Base-by-base conservation (phyloP, 2,329 filamentous ascomycete species). In the Nigrospora sphaerica region DNA sequence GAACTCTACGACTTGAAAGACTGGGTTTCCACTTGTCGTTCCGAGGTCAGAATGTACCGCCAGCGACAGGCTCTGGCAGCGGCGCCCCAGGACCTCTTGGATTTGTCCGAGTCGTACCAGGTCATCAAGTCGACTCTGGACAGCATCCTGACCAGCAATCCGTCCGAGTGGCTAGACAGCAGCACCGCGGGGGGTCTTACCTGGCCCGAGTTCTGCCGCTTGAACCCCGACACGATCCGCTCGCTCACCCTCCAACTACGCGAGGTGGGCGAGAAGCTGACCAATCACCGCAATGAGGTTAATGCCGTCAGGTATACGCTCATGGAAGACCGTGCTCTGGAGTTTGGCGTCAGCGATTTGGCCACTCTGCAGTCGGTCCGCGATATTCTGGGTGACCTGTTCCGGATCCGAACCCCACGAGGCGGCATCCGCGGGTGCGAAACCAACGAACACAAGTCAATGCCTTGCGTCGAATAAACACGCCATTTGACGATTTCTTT, bases 1-100 rank as follows among this genome's bases (percentile, higher is more conserved):
- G 53, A 51, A 28, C 32, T 61, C 12, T 60, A 57, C 40, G 23
- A 23, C 1, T 46, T 62, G 31, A 56, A 54, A 48, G 56, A 60
- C 38, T 48, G 54, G 32, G 46, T 62, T 7, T 47, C 48, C 12
- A 44, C 49, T 11, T 57, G 49, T 16, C 35, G 57, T 4, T 36
- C 33, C 14, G 47, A 55, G 31, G 47, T 60, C 4, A 17, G 47
- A 3, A 28, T 35, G 2, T 32, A 45, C 33, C 39, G 45, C 17
- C 39, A 45, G 18, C 43, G 31, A 14, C 51, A 31, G 17, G 31
- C 39, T 6, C n/a, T 50, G n/a, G 14, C 32, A 2, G 32, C 42
- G 32, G n/a, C 40, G 3, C 41, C 23, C 32, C 18, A 28, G 9
- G 14, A 19, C 18, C 23, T 45, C 31, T n/a, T 31, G 6, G 16